A percentile compares a stretch with the other conserved stretches of the same genome.
phyloP scores from a whole-genome alignment of 768 basidiomycete species.

The Mycena olivaceomarginata region DNA sequence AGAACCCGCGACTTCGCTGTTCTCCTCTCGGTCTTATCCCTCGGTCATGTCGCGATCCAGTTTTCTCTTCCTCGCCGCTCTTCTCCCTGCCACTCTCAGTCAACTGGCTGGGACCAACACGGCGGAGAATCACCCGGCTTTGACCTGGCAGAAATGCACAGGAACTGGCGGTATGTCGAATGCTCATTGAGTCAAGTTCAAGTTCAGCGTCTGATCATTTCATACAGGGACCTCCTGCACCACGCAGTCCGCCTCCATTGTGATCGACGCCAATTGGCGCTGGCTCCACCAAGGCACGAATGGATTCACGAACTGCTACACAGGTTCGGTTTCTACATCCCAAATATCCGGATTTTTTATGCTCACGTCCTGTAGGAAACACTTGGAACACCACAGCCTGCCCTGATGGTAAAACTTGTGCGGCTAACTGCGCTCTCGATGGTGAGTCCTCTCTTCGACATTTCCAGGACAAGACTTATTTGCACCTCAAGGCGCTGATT shows the following conservation, averaged over 20 bases:
- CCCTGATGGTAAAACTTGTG: slow-evolving; percentile 67
- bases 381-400: slow-evolving; percentile 71
- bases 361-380: slow-evolving; percentile 54
- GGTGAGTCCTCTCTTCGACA: slow-evolving; percentile 38
- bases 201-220: slow-evolving; percentile 10
- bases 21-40: slow-evolving; percentile 4
- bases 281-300: slow-evolving; percentile 62
- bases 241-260: slow-evolving; percentile 53
- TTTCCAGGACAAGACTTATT: slow-evolving; percentile 10
- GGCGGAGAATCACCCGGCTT: slow-evolving; percentile 65
- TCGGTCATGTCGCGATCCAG: slow-evolving; percentile 23
- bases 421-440: slow-evolving; percentile 63
- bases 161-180: slow-evolving; percentile 50
- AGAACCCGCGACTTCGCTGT: slow-evolving; percentile 1
- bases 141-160: slow-evolving; percentile 64
- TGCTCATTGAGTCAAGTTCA: neutral
- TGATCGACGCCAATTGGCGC: slow-evolving; percentile 71
- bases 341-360: slow-evolving; percentile 56
- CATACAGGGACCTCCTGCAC: slow-evolving; percentile 49
- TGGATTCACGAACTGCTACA: slow-evolving; percentile 66
- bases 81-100: slow-evolving; percentile 59
- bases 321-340: slow-evolving; percentile 45
- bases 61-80: slow-evolving; percentile 37
- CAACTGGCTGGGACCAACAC: slow-evolving; percentile 68
- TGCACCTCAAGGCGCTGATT: slow-evolving; percentile 58